A percentile compares a stretch with the other conserved stretches of the same genome.
Conservation (phyloP, 2,329 filamentous ascomycete genomes). For the Cordyceps cateniannulata region DNA sequence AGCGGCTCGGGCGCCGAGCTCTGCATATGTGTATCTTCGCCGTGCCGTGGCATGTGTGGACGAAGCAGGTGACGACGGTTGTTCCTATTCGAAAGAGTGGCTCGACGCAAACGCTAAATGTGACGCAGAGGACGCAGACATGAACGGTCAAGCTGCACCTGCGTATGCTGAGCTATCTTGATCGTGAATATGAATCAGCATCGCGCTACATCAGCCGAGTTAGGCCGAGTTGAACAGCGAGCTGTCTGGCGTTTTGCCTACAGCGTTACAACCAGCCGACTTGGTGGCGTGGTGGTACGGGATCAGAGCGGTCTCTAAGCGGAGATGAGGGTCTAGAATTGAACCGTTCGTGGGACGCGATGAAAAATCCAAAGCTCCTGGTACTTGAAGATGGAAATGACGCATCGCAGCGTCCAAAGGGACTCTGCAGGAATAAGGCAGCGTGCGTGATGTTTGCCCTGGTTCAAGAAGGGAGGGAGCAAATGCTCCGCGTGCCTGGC, state of each 20-base stretch:
- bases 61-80: neutral
- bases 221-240: neutral
- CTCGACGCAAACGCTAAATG: neutral
- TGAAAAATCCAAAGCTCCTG: neutral
- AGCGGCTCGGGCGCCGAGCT: neutral
- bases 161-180: neutral
- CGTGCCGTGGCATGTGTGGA: conserved; percentile 4
- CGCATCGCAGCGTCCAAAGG: neutral
- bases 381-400: neutral
- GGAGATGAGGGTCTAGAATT: neutral
- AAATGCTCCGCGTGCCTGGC: neutral
- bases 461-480: neutral
- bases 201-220: neutral
- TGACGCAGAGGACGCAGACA: neutral
- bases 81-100: neutral
- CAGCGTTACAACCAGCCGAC: neutral
- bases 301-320: neutral
- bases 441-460: neutral
- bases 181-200: neutral
- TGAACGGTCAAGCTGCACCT: neutral
- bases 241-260: neutral
- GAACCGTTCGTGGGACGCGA: neutral
- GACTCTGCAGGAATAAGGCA: neutral
- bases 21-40: neutral
- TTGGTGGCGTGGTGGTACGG: neutral